Conservation (phyloP, 192 early-diverging fungal genomes). For the Thoreauomyces humboldtii region DNA sequence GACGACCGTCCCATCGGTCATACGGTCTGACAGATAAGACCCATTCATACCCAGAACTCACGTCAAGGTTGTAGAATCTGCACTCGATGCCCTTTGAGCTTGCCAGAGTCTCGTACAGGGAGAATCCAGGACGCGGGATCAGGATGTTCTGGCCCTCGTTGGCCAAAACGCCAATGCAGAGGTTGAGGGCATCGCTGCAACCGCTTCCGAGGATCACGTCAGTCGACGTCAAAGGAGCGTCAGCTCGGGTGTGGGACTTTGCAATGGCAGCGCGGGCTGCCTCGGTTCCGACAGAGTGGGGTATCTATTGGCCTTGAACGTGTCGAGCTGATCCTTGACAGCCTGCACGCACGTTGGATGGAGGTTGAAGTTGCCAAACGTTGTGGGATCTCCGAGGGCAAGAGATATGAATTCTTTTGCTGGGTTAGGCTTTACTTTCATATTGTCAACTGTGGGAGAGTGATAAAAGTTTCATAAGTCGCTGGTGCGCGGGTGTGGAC, state of each 20-base stretch:
- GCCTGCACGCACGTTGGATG: conserved; percentile 52
- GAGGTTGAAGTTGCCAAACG: conserved; percentile 84
- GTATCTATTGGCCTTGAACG: conserved; percentile 81
- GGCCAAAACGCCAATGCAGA: conserved; percentile 60
- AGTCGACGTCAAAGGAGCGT: conserved; percentile 66
- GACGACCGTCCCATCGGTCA: too few relatives aligned
- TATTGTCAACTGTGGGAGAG: conserved; percentile 72
- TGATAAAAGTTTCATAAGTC: too few relatives aligned
- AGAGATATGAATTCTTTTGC: conserved; percentile 62
- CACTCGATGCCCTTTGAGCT: conserved; percentile 73
- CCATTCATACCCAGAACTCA: too few relatives aligned
- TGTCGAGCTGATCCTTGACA: conserved; percentile 62
- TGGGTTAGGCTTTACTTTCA: conserved; percentile 63
- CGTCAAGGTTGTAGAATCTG: conserved; percentile 71
- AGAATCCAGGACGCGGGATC: conserved; percentile 81
- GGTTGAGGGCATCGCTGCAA: conserved; percentile 33
- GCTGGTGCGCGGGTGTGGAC: too few relatives aligned
- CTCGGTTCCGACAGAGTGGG: conserved; percentile 61
- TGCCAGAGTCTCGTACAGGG: conserved; percentile 79
- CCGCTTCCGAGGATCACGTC: conserved; percentile 83
- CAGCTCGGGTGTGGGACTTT: conserved; percentile 59
- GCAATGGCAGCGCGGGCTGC: conserved; percentile 76
- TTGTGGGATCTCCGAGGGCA: conserved; percentile 79
- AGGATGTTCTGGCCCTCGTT: conserved; percentile 83
- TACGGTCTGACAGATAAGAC: too few relatives aligned